phyloP scores from a whole-genome alignment of 257 asterid species.

The Solanum lignicaule region DNA sequence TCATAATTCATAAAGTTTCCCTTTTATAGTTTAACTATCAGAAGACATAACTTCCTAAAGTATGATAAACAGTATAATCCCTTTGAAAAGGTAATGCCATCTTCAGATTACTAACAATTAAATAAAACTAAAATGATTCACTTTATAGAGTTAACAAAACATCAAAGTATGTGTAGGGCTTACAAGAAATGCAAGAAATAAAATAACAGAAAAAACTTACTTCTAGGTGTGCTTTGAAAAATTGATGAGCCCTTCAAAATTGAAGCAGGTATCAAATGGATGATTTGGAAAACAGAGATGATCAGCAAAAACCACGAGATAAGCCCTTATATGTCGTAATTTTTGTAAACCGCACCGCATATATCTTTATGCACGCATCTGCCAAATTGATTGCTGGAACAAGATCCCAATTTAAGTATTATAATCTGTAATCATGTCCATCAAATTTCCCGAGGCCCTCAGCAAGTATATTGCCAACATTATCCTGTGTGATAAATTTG shows the following conservation, averaged over 20 bases:
- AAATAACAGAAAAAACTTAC: neutral
- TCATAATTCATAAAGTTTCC: neutral
- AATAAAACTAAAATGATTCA: neutral
- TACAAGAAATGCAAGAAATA: neutral
- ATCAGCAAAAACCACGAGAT: neutral
- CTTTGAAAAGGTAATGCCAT: neutral
- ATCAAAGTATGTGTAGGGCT: neutral
- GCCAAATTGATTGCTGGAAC: neutral
- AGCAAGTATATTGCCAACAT: slow-evolving; percentile 52
- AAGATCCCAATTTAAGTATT: neutral
- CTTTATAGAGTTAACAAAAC: neutral
- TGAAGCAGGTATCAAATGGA: neutral
- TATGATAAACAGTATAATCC: neutral
- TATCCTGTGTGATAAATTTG: slow-evolving; percentile 23
- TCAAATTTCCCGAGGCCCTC: slow-evolving; percentile 24
- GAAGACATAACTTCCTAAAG: neutral
- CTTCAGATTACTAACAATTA: neutral
- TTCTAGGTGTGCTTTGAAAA: neutral
- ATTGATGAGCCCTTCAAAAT: neutral
- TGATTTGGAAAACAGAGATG: neutral
- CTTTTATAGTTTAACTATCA: neutral
- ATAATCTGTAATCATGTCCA: neutral
- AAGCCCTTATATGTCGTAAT: neutral
- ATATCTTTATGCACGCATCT: neutral
- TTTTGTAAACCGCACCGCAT: neutral